These are phyloP conservation scores for Coniochaeta sp. DNA, from an alignment of 2,329 filamentous ascomycete genomes.

Conservation along the genomic window DNA sequence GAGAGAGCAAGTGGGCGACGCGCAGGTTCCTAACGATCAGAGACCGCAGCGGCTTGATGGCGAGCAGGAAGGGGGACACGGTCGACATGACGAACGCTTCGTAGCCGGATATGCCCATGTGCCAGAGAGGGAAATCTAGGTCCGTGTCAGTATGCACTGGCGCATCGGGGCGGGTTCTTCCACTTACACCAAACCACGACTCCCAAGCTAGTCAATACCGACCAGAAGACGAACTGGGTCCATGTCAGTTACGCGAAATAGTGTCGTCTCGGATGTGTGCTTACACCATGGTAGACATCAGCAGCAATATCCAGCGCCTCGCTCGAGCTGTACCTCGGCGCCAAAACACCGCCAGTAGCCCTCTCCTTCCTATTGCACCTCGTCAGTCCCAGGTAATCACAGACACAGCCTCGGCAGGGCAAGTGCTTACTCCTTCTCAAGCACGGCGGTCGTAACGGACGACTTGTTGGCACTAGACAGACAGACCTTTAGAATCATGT, in stretches of 20 bases:
- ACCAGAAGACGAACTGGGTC: slow-evolving; percentile 88
- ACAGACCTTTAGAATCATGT: slow-evolving; percentile 30
- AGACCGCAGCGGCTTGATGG: slow-evolving; percentile 60
- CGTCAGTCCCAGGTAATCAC: slow-evolving; percentile 1
- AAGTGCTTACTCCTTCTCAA: slow-evolving; percentile 67
- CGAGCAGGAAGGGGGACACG: slow-evolving; percentile 72
- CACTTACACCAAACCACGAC: slow-evolving; percentile 87
- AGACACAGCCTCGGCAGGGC: slow-evolving; percentile 1
- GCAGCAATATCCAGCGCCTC: slow-evolving; percentile 75
- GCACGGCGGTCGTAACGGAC: slow-evolving; percentile 38
- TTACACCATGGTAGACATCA: slow-evolving; percentile 85
- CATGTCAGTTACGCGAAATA: background rate
- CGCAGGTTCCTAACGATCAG: slow-evolving; percentile 63
- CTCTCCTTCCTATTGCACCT: slow-evolving; percentile 60
- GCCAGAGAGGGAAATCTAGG: slow-evolving; percentile 88
- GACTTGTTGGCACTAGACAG: slow-evolving; percentile 38
- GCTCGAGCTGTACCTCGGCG: slow-evolving; percentile 63
- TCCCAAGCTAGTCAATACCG: slow-evolving; percentile 81
- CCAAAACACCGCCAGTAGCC: slow-evolving; percentile 62
- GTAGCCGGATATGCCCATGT: slow-evolving; percentile 98
- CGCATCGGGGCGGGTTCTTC: background rate
- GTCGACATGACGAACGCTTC: slow-evolving; percentile 84
- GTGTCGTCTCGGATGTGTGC: slow-evolving; percentile 18
- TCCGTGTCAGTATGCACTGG: background rate
- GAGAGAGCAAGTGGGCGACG: slow-evolving; percentile 67